Evolutionary conservation across 129 eudicot species (phyloP).

Genomic region (Helianthus tuberosus): DNA sequence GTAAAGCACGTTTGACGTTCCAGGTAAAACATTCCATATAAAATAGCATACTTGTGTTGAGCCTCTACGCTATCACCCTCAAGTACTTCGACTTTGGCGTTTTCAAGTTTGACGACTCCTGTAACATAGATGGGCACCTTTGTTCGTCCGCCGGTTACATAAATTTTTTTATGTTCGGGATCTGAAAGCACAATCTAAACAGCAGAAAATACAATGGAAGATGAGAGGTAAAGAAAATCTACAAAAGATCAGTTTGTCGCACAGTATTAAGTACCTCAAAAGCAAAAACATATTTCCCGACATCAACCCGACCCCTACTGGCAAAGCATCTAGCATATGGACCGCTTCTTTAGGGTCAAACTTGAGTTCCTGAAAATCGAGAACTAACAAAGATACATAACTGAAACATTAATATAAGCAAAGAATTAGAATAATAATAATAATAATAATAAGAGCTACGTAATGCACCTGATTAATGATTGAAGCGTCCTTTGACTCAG

Average conservation of each 20-base stretch:
- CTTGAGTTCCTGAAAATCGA: conserved; percentile 62
- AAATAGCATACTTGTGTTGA: conserved; percentile 57
- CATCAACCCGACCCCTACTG: no score
- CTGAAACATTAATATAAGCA: no score
- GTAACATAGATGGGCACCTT: conserved; percentile 57
- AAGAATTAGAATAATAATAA: no score
- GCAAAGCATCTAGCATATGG: conserved; percentile 43
- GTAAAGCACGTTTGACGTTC: neutral
- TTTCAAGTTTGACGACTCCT: conserved; percentile 57
- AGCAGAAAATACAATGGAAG: neutral
- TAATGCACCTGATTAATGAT: no score
- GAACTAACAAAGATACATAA: neutral
- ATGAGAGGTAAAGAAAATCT: neutral
- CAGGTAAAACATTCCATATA: neutral
- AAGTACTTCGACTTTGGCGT: conserved; percentile 66
- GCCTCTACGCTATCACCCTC: conserved; percentile 80
- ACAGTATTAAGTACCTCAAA: conserved; percentile 47
- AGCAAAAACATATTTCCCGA: no score
- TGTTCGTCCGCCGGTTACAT: conserved; percentile 64
- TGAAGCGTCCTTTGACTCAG: no score
- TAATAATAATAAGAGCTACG: no score
- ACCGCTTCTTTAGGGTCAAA: conserved; percentile 58
- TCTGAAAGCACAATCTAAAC: conserved; percentile 63
- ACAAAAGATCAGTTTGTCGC: no score
- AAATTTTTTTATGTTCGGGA: conserved; percentile 54